phyloP scores from a whole-genome alignment of 306 rosid species.

The Prunus mongolica region DNA sequence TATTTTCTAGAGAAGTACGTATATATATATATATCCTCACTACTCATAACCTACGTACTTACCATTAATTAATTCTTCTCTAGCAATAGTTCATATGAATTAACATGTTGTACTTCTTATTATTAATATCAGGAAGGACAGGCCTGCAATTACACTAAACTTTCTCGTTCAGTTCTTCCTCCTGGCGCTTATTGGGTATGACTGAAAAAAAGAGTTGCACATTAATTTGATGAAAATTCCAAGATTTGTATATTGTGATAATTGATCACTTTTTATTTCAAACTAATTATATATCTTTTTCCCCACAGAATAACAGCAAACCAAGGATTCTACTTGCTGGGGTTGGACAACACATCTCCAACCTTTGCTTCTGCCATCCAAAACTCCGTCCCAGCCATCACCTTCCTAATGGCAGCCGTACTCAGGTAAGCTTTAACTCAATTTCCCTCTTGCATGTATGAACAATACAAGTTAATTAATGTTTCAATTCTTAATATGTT shows the following conservation, averaged over 20 bases:
- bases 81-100: neutral
- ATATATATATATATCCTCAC: neutral
- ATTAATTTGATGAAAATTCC: neutral
- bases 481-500: too few relatives aligned
- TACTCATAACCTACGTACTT: too few relatives aligned
- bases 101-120: neutral
- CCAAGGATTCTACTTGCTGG: conserved; percentile 97
- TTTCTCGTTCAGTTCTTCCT: conserved; percentile 71
- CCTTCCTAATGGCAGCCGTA: conserved; percentile 90
- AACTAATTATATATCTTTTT: neutral
- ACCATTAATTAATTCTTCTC: too few relatives aligned
- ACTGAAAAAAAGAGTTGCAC: neutral
- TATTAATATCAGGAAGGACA: conserved; percentile 65
- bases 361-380: conserved; percentile 97
- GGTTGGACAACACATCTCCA: conserved; percentile 92
- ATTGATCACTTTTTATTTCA: neutral
- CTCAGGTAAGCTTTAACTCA: conserved; percentile 45
- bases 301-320: conserved; percentile 82
- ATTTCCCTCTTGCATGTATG: neutral
- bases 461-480: neutral
- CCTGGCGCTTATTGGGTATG: conserved; percentile 92
- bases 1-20: conserved; percentile 78
- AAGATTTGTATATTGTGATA: neutral
- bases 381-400: conserved; percentile 96
- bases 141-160: conserved; percentile 75